Conservation (phyloP, 352 stramenopile species). For the Pythium phragmiticola region DNA sequence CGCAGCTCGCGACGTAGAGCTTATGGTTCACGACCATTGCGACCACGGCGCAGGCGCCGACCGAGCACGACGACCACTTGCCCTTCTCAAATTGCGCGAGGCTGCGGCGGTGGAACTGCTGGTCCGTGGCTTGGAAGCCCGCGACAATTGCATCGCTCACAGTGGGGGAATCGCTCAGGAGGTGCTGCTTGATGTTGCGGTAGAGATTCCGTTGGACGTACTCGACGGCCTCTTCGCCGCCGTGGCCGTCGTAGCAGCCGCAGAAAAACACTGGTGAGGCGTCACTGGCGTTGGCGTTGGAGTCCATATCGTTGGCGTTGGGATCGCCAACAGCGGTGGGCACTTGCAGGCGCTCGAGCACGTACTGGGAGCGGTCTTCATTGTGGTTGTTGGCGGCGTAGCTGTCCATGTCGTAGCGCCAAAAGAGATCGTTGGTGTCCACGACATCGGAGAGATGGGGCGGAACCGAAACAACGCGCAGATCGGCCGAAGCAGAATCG, state of each 20-base stretch:
- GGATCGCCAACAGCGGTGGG: neutral
- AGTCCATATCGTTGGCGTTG: no score
- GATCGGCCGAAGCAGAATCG: constrained; percentile 40
- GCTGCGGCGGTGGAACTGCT: constrained; percentile 60
- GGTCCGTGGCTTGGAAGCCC: constrained; percentile 58
- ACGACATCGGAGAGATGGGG: constrained; percentile 56
- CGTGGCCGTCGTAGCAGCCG: constrained; percentile 70
- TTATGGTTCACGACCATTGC: constrained; percentile 53
- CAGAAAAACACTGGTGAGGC: constrained; percentile 55
- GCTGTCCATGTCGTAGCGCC: constrained; percentile 70
- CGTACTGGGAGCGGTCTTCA: constrained; percentile 60
- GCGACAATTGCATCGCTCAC: constrained; percentile 50
- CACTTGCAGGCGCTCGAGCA: constrained; percentile 37
- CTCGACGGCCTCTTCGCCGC: constrained; percentile 59
- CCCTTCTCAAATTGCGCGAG: constrained; percentile 49
- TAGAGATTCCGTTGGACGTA: constrained; percentile 70
- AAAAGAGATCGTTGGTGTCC: constrained; percentile 40
- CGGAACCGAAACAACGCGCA: constrained; percentile 47
- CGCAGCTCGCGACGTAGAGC: constrained; percentile 62
- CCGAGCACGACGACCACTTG: constrained; percentile 57
- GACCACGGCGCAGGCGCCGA: constrained; percentile 62
- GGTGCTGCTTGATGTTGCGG: constrained; percentile 45
- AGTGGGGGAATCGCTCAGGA: constrained; percentile 27
- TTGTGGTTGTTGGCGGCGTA: constrained; percentile 67
- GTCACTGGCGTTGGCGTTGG: neutral